Percentiles rank a stretch among this genome's conserved stretches.
phyloP scores from a whole-genome alignment of 805 yeast species.

The Starmerella gropengiesseri region DNA sequence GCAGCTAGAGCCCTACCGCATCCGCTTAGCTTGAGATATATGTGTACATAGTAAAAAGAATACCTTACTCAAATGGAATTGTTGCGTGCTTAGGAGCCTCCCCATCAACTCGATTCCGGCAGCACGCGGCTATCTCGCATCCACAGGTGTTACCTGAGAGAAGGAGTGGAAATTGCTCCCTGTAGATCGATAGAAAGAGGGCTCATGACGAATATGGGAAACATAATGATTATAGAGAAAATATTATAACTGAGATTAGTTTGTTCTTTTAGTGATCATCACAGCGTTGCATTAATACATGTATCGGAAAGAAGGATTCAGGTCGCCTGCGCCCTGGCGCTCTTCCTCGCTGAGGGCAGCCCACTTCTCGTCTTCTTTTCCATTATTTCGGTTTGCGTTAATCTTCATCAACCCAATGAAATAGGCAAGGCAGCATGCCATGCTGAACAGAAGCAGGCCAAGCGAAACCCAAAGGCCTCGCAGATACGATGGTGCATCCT shows the following conservation, averaged over 20 bases:
- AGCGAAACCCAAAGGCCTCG: constrained; percentile 45
- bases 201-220: too few species aligned
- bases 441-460: constrained; percentile 38
- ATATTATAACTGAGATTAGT: neutral
- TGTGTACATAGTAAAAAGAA: constrained; percentile 15
- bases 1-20: constrained; percentile 46
- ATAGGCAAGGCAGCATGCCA: constrained; percentile 32
- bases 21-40: constrained; percentile 22
- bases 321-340: constrained; percentile 26
- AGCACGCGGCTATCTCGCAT: too few species aligned
- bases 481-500: constrained; percentile 47
- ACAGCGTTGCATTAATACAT: constrained; percentile 21
- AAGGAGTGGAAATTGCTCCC: too few species aligned
- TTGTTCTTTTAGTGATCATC: neutral
- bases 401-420: constrained; percentile 27
- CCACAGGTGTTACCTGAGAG: too few species aligned
- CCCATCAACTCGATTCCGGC: too few species aligned
- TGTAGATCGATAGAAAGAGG: too few species aligned
- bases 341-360: constrained; percentile 20
- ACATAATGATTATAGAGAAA: too few species aligned
- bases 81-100: too few species aligned
- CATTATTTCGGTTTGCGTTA: constrained; percentile 25
- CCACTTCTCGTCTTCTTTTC: constrained; percentile 24
- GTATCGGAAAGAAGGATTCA: constrained; percentile 27
- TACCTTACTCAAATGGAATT: too few species aligned